A percentile compares a stretch with the other conserved stretches of the same genome.
phyloP scores from a whole-genome alignment of 805 yeast species.

The Candida adriatica region DNA sequence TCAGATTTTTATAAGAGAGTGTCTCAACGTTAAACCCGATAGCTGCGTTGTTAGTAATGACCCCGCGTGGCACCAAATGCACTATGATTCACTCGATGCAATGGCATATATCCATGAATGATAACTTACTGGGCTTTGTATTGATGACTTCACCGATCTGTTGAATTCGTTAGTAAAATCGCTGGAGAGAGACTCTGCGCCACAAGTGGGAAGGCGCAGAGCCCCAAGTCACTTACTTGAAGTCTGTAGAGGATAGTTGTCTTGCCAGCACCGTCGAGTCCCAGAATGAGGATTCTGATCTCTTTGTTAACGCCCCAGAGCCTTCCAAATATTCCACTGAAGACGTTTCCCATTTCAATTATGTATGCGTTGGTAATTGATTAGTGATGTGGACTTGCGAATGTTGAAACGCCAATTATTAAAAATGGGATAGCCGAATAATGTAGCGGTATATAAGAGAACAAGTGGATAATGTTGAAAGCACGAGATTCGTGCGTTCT shows the following conservation, averaged over 20 bases:
- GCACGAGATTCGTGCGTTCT: too few relatives aligned
- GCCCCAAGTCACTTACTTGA: constrained; percentile 35
- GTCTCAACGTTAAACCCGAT: constrained; percentile 97
- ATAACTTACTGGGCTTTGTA: constrained; percentile 49
- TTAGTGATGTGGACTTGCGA: constrained; percentile 5
- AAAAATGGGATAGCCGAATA: neutral
- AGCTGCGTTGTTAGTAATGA: constrained; percentile 28
- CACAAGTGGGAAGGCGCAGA: constrained; percentile 1
- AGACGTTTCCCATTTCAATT: constrained; percentile 70
- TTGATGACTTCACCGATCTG: constrained; percentile 72
- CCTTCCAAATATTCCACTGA: constrained; percentile 79
- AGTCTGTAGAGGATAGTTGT: constrained; percentile 89
- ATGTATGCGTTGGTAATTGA: constrained; percentile 1
- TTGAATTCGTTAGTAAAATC: constrained; percentile 9
- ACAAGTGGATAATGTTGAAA: too few relatives aligned
- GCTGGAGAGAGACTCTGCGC: neutral
- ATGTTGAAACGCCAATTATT: too few relatives aligned
- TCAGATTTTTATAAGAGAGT: constrained; percentile 76
- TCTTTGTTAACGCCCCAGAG: constrained; percentile 90
- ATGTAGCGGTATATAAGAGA: neutral
- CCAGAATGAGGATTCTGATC: constrained; percentile 81
- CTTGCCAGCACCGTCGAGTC: constrained; percentile 96
- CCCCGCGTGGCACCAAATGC: too few relatives aligned
- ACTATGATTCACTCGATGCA: too few relatives aligned
- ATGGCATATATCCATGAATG: too few relatives aligned